These are phyloP conservation scores for Ophiorrhiza pumila DNA, from an alignment of 257 asterid genomes.

Conservation along the genomic window DNA sequence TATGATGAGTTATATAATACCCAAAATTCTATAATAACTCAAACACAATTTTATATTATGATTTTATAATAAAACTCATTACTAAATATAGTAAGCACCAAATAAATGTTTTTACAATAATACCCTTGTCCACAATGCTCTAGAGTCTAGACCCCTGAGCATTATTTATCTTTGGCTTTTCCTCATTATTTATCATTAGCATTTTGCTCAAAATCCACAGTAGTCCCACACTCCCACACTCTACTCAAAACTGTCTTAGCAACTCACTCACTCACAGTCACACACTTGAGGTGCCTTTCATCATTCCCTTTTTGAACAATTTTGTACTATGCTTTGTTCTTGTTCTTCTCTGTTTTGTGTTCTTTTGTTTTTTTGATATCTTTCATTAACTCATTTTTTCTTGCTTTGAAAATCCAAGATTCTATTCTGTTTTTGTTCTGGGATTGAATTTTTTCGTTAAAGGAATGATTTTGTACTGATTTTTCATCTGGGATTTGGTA, in stretches of 20 bases:
- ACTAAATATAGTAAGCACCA: too few relatives aligned
- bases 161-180: slow-evolving; percentile 2
- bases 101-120: not conserved
- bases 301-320: not conserved
- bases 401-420: not conserved
- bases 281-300: slow-evolving; percentile 1
- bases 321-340: not conserved
- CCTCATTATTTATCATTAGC: not conserved
- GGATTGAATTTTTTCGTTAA: not conserved
- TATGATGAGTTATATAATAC: too few relatives aligned
- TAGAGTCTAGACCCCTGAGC: too few relatives aligned
- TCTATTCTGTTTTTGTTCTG: not conserved
- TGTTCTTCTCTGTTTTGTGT: not conserved
- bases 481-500: not conserved
- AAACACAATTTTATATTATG: too few relatives aligned
- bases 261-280: not conserved
- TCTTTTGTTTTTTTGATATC: not conserved
- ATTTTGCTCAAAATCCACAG: too few relatives aligned
- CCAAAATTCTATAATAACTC: too few relatives aligned
- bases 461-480: not conserved
- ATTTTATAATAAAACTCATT: too few relatives aligned
- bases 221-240: not conserved
- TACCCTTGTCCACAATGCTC: not conserved
- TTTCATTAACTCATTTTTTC: too few relatives aligned
- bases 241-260: not conserved